Evolutionary conservation across 441 rosid species (phyloP).

Genomic region (Gossypium davidsonii): DNA sequence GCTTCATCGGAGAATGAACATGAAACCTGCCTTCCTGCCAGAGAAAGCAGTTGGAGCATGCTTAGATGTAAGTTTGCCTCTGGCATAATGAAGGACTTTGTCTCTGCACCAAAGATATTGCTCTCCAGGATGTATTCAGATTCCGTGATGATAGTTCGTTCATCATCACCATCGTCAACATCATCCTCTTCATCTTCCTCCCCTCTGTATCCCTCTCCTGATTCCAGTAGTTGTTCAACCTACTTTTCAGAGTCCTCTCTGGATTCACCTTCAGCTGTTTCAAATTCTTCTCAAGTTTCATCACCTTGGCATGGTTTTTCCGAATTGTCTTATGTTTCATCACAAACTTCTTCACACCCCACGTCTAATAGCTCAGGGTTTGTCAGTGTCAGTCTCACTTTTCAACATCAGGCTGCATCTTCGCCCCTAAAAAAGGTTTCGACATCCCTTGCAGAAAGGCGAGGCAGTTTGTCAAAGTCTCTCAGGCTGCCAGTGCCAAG

Average conservation of each 20-base stretch:
- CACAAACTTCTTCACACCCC: constrained; percentile 34
- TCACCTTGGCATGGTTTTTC: constrained; percentile 58
- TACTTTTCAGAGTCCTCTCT: constrained; percentile 49
- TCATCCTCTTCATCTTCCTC: constrained; percentile 53
- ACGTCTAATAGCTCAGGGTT: constrained; percentile 25
- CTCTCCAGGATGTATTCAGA: constrained; percentile 86
- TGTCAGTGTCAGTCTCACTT: constrained; percentile 29
- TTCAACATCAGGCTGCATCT: constrained; percentile 26
- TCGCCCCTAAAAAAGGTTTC: constrained; percentile 41
- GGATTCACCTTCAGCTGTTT: constrained; percentile 58
- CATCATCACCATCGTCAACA: constrained; percentile 53
- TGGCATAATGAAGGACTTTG: constrained; percentile 64
- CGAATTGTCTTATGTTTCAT: constrained; percentile 44
- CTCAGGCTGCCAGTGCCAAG: constrained; percentile 59
- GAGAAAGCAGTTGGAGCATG: constrained; percentile 89
- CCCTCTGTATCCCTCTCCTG: constrained; percentile 70
- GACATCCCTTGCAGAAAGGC: constrained; percentile 77
- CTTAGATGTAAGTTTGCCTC: constrained; percentile 79
- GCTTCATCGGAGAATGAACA: constrained; percentile 69
- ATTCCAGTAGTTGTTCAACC: constrained; percentile 59
- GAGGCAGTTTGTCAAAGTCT: constrained; percentile 66
- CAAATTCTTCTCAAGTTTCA: constrained; percentile 44
- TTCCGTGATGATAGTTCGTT: constrained; percentile 79
- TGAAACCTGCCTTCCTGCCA: constrained; percentile 81
- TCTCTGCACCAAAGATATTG: constrained; percentile 50